Conservation (phyloP, 768 basidiomycete species). For the Podaxis mareebaensis region DNA sequence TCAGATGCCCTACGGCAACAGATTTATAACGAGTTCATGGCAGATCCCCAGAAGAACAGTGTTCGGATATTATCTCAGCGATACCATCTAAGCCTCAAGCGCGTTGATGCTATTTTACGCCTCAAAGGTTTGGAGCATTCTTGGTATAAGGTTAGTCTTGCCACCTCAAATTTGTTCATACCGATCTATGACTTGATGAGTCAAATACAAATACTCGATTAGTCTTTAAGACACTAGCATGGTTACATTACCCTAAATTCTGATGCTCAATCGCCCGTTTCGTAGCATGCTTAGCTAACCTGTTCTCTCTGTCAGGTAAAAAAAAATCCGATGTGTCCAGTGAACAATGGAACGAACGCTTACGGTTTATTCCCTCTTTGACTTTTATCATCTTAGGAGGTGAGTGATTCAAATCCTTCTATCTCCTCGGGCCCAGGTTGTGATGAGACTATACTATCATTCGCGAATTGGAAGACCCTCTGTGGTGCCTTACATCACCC, state of each 20-base stretch:
- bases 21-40: constrained; percentile 64
- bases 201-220: constrained; percentile 69
- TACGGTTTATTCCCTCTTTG: constrained; percentile 10
- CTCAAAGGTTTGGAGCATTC: constrained; percentile 75
- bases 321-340: neutral
- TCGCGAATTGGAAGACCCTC: constrained; percentile 66
- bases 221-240: constrained; percentile 87
- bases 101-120: constrained; percentile 80
- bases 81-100: constrained; percentile 71
- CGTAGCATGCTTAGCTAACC: constrained; percentile 16
- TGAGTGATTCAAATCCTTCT: constrained; percentile 27
- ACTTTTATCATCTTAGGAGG: constrained; percentile 33
- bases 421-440: neutral
- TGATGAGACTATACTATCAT: constrained; percentile 66
- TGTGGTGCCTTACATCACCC: constrained; percentile 65
- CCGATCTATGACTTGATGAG: constrained; percentile 46
- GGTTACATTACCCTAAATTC: constrained; percentile 53
- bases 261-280: constrained; percentile 20
- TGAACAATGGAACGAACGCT: constrained; percentile 13
- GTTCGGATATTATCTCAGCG: constrained; percentile 61
- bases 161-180: constrained; percentile 6
- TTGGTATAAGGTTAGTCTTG: constrained; percentile 65
- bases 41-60: constrained; percentile 54
- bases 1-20: constrained; percentile 57
- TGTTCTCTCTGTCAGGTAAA: constrained; percentile 18